Base-by-base conservation (phyloP, 2,329 filamentous ascomycete genomes). In the Trematosphaeria pertusa region DNA sequence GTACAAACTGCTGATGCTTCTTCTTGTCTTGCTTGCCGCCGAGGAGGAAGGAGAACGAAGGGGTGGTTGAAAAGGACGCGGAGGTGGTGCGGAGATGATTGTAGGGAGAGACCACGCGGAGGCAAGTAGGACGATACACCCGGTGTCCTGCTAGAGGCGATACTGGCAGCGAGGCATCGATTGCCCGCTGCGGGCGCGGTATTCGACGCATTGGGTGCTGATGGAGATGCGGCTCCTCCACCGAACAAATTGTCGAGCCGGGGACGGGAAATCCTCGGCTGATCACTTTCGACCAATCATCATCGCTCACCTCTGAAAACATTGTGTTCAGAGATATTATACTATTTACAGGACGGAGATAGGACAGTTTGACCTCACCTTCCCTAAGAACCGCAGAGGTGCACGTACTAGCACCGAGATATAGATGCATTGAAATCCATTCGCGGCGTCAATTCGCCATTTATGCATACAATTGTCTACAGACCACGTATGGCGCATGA, bases 201-300 rank as follows among this genome's bases (percentile, higher is more conserved):
- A 71, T 70, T 61, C 67, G 66, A 50, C 67, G 69, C 69, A 72
- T 71, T 58, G 64, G 42, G 48, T 60, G 53, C 50, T 43, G 50
- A 51, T 54, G 52, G 48, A 46, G 58, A 54, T 55, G 57, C 38
- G 37, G 30, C 39, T 14, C 21, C n/a, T n/a, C n/a, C n/a, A n/a
- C n/a, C n/a, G n/a, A n/a, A n/a, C n/a, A n/a, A n/a, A n/a, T n/a
- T n/a, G n/a, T n/a, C n/a, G n/a, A n/a, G n/a, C 49, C 34, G 49
- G 37, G 22, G 45, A 37, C 40, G 38, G 34, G 36, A 43, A 50
- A 50, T 55, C 58, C 43, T 54, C 55, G 54, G 42, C 50, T 30
- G 45, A 46, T 15, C 11, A 40, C 3, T 12, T 31, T 26, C 12
- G 34, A 24, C 61, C 58, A 66, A n/a, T n/a, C n/a, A 64, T 66